Evolutionary conservation across 768 basidiomycete species (phyloP).

Genomic region (Serpula lacrymans): DNA sequence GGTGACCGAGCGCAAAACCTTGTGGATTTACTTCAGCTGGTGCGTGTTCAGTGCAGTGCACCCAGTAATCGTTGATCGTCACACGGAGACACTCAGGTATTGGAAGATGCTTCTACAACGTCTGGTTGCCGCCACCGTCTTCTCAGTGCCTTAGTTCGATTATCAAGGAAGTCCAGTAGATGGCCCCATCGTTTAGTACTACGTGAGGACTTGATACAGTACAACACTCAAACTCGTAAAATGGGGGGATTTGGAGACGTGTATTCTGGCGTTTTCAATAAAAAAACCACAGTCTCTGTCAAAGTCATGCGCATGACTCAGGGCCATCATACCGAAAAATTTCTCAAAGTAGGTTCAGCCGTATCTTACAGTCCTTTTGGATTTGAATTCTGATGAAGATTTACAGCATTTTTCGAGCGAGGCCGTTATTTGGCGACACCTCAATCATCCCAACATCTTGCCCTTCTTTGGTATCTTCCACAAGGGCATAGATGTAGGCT

Average conservation of each 20-base stretch:
- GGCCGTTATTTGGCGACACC: constrained; percentile 30
- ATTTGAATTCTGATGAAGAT: too few species aligned
- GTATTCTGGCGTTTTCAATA: too few species aligned
- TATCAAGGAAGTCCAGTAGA: constrained; percentile 25
- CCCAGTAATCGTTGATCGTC: too few species aligned
- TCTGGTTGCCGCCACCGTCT: constrained; percentile 13
- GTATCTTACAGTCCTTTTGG: too few species aligned
- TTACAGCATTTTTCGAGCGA: constrained; percentile 26
- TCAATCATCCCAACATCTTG: constrained; percentile 33
- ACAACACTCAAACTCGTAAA: too few species aligned
- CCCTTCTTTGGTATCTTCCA: constrained; percentile 31
- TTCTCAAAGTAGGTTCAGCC: too few species aligned
- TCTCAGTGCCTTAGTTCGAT: constrained; percentile 19
- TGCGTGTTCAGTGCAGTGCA: constrained; percentile 3
- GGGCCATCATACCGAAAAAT: too few species aligned
- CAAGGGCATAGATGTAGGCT: constrained; percentile 6
- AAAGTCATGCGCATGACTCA: too few species aligned
- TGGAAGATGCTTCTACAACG: constrained; percentile 6
- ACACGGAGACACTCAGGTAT: constrained; percentile 8
- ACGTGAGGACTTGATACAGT: too few species aligned
- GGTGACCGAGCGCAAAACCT: constrained; percentile 8
- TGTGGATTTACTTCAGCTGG: constrained; percentile 22
- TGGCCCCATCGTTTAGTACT: too few species aligned
- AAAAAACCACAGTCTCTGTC: too few species aligned
- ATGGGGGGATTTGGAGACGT: too few species aligned